phyloP scores from a whole-genome alignment of 1,284 basidiomycete species.

The Cryptococcus amylolentus region DNA sequence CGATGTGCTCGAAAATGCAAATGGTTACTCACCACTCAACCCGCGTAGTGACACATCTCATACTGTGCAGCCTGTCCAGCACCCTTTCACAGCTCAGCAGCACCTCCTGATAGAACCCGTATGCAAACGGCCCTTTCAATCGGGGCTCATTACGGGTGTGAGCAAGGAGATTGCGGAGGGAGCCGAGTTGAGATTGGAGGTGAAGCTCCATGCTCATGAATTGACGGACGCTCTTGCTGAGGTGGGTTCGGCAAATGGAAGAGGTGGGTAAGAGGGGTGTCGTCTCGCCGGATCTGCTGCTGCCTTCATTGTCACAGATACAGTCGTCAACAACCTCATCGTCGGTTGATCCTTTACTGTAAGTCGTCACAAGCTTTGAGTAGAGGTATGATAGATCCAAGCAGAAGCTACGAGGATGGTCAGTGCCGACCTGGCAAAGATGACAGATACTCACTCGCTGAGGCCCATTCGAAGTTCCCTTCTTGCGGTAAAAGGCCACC shows the following conservation, averaged over 20 bases:
- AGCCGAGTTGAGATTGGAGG: conserved; percentile 82
- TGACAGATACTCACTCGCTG: conserved; percentile 64
- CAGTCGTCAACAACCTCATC: background rate
- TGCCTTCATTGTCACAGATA: background rate
- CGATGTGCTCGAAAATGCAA: too few relatives aligned
- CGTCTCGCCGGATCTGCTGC: conserved; percentile 8
- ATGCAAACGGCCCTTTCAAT: conserved; percentile 89
- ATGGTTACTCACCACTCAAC: conserved; percentile 73
- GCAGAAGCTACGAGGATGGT: conserved; percentile 36
- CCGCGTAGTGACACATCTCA: conserved; percentile 89
- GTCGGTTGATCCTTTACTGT: conserved; percentile 23
- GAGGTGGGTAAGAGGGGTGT: conserved; percentile 6
- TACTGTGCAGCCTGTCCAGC: conserved; percentile 79
- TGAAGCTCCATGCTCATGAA: conserved; percentile 96
- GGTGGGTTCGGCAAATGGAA: conserved; percentile 22
- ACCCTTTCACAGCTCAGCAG: conserved; percentile 84
- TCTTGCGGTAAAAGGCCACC: conserved; percentile 93
- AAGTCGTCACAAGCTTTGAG: conserved; percentile 46
- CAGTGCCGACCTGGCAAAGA: background rate
- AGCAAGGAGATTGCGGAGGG: conserved; percentile 72
- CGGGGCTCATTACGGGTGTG: conserved; percentile 92
- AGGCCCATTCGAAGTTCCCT: conserved; percentile 78
- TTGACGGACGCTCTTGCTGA: conserved; percentile 58
- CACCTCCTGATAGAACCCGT: conserved; percentile 72
- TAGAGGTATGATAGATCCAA: conserved; percentile 51